Evolutionary conservation across 2,329 filamentous ascomycete species (phyloP).

Genomic region (Aspergillus flavus): DNA sequence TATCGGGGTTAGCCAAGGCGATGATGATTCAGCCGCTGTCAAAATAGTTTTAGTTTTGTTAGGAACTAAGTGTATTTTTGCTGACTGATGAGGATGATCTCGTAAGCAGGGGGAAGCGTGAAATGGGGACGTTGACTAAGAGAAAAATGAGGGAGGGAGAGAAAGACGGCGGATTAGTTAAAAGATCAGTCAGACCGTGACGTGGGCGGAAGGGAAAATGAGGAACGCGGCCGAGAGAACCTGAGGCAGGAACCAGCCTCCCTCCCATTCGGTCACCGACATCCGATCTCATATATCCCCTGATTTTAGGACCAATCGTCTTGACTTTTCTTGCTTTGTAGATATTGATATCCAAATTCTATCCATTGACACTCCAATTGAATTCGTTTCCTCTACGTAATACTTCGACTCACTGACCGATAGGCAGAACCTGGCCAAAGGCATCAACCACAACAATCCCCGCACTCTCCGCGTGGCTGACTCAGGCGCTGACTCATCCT

Average conservation of each 20-base stretch:
- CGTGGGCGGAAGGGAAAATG: conserved; percentile 4
- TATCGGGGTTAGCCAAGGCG: conserved; percentile 10
- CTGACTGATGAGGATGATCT: conserved; percentile 23
- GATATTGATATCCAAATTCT: too few species aligned
- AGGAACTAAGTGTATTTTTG: conserved; percentile 1
- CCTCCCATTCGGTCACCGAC: not conserved
- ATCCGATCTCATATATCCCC: too few species aligned
- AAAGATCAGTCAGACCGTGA: conserved; percentile 21
- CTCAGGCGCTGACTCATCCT: not conserved
- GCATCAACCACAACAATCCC: not conserved
- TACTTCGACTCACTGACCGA: not conserved
- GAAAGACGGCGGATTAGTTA: conserved; percentile 21
- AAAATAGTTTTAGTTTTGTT: conserved; percentile 10
- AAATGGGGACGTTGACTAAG: not conserved
- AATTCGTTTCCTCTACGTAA: not conserved
- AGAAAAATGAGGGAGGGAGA: conserved; percentile 7
- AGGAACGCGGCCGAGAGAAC: not conserved
- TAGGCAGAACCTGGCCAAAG: not conserved
- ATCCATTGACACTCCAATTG: not conserved
- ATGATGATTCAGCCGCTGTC: conserved; percentile 5
- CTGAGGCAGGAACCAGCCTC: not conserved
- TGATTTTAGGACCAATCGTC: too few species aligned
- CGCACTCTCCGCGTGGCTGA: not conserved
- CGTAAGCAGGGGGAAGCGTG: conserved; percentile 25
- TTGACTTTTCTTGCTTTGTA: too few species aligned